Evolutionary conservation across 1,284 basidiomycete species (phyloP), one percentile per base, ranked within the genome.

Genomic region (Puccinia horiana): DNA sequence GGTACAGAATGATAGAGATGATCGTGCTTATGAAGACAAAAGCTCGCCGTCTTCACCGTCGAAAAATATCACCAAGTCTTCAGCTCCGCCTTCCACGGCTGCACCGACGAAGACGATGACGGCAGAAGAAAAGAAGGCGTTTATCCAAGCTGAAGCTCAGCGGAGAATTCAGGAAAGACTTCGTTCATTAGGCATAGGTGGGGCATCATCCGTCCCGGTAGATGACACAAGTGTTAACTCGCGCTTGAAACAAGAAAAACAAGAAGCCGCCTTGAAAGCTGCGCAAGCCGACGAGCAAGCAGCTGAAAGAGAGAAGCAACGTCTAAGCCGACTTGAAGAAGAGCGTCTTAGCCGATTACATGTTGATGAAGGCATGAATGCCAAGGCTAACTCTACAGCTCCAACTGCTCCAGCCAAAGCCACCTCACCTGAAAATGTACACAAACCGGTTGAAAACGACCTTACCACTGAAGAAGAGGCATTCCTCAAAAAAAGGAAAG

Each of bases 161-260:
- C 90, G 92, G 29, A 91, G 93, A 65, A 91, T 98, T 52, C 91
- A 94, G 85, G 95, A 93, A 63, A 92, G 96, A 44, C 95, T 94
- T 90, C 91, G 92, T 58, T 93, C 93, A 12, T 90, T 98, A 2
- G 96, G 97, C 20, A 89, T 92, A 42, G 89, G 93, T 1, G 89
- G 90, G 0, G 87, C 90, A 6, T 88, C 92, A 2, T 85, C 90
- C 0, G 86, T 90, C 2, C 86, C 88, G 0, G 87, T 90, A 14
- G 81, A 83, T 65, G 85, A 86, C 76, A 84, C 76, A 26, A 82
- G 83, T 29, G 84, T 86, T 9, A 83, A 83, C 47, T 85, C 85
- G 12, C 83, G 86, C 4, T 83, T 86, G 67, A 85, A 85, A 76
- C 85, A 85, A 35, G 86, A 88, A 52, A 84, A 84, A 74, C 83